A percentile compares a stretch with the other conserved stretches of the same genome.
Conservation (phyloP, 805 yeast species). For the Metschnikowia colocasiae region DNA sequence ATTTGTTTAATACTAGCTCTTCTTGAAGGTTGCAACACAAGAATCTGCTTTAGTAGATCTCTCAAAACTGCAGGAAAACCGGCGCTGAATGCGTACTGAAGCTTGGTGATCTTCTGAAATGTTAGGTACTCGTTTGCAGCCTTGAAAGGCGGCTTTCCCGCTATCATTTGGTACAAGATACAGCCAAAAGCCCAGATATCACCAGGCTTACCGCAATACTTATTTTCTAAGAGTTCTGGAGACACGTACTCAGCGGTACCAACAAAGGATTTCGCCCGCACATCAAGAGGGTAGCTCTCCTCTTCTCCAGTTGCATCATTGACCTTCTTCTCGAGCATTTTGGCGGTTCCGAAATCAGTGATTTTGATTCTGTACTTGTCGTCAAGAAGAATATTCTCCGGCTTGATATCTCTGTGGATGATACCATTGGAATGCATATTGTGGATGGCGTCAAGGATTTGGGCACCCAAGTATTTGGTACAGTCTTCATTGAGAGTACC, state of each 20-base stretch:
- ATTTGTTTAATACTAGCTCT: conserved; percentile 58
- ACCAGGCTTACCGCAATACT: conserved; percentile 59
- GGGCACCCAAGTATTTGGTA: conserved; percentile 66
- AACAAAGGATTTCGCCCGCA: conserved; percentile 74
- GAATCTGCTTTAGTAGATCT: conserved; percentile 61
- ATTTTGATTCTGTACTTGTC: conserved; percentile 57
- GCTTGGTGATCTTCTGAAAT: conserved; percentile 75
- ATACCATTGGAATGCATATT: conserved; percentile 74
- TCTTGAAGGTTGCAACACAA: conserved; percentile 67
- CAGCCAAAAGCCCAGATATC: conserved; percentile 65
- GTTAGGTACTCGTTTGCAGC: conserved; percentile 80
- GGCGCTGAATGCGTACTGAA: conserved; percentile 68
- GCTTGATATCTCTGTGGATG: conserved; percentile 78
- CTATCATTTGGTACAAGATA: conserved; percentile 58
- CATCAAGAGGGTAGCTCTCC: conserved; percentile 59
- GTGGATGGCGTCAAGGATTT: conserved; percentile 66
- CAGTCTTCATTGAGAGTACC: conserved; percentile 72
- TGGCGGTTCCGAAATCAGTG: conserved; percentile 86
- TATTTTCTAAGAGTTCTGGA: conserved; percentile 73
- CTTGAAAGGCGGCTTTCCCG: conserved; percentile 74
- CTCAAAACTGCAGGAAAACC: conserved; percentile 58
- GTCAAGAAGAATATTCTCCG: conserved; percentile 73
- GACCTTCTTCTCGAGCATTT: conserved; percentile 53
- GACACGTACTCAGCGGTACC: conserved; percentile 86
- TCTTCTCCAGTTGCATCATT: conserved; percentile 28